Base-by-base conservation (phyloP, 2,329 filamentous ascomycete genomes). In the Graphilbum ipis-grandicollis region DNA sequence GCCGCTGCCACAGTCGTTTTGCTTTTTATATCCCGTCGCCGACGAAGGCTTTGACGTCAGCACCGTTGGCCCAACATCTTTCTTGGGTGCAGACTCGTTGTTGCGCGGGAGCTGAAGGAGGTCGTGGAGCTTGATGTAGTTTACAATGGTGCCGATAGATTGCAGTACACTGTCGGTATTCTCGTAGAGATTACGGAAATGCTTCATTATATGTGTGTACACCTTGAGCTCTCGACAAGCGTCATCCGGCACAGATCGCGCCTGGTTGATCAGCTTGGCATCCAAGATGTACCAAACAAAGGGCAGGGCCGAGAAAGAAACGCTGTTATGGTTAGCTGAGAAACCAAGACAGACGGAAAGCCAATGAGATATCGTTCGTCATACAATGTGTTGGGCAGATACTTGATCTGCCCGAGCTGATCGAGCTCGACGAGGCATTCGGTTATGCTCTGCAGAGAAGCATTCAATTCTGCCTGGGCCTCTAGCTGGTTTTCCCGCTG, bases 341-440 rank as follows among this genome's bases (percentile, higher is more conserved):
- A 13, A 28, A 13, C 5, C 6, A 28, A 28, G 12, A 9, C 9
- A 28, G 14, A 13, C 8, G 5, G 14, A 28, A n/a, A 13, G 8
- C 9, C 5, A 13, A 28, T 9, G 13, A 25, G 8, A 18, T 19
- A 19, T 26, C 33, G 22, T n/a, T n/a, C n/a, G n/a, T n/a, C n/a
- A n/a, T 34, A 35, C 33, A 35, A 35, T 15, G 33, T 35, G 18
- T 35, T 35, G 3, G 33, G 33, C 18, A 35, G 25, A 15, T 35
- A 35, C 18, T 35, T 23, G 33, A 22, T 19, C n/a, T 26, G 33
- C 3, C 33, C 25, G 25, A 18, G 33, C 23, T 29, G 33, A 12
- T 26, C 2, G 5, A 35, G 25, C 33, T 35, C 33, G 15, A 35
- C 26, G 12, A 35, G 33, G 19, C 23, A 23, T n/a, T 18, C 33